Base-by-base conservation (phyloP, 352 stramenopile genomes). In the Phytophthora uliginosa region DNA sequence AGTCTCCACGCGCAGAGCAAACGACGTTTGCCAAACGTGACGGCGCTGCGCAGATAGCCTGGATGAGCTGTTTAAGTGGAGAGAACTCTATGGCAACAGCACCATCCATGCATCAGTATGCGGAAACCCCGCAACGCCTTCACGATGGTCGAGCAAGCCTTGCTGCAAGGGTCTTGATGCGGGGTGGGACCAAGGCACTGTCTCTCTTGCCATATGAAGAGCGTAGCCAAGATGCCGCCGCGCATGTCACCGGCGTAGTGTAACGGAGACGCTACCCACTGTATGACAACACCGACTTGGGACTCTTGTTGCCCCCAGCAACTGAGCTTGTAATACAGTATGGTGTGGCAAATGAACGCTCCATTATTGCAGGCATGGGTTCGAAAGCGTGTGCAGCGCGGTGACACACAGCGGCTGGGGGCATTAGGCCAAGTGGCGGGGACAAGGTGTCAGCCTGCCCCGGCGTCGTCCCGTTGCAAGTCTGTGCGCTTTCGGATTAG, bases 31-130 rank as follows among this genome's bases (percentile, higher is more conserved):
- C n/a, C n/a, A n/a, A n/a, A n/a, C n/a, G n/a, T 13, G 52, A 63
- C 13, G 34, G 26, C 48, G 59, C 51, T 31, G 60, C 18, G 36
- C 15, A 60, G 67, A 74, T 65, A 74, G 67, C n/a, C 66, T 59
- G n/a, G 31, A 22, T 15, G 13, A 33, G 59, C 20, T 24, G 40
- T 60, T 74, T 58, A 59, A 28, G 54, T 12, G 18, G 45, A 61
- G 51, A 45, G 17, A 77, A 28, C 70, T 77, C 70, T 77, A 77
- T 77, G 64, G 70, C 70, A 73, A 59, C 17, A 34, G 48, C 63
- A 73, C 45, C 57, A 40, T 76, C 55, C 68, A 60, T 55, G 22
- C 47, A 47, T 10, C 7, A 51, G n/a, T 42, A 64, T 17, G 36
- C 10, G 13, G 36, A 12, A 42, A 31, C 3, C 28, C 36, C 36